phyloP scores from a whole-genome alignment of 2,329 filamentous ascomycete species.

The Xylariaceae sp. region DNA sequence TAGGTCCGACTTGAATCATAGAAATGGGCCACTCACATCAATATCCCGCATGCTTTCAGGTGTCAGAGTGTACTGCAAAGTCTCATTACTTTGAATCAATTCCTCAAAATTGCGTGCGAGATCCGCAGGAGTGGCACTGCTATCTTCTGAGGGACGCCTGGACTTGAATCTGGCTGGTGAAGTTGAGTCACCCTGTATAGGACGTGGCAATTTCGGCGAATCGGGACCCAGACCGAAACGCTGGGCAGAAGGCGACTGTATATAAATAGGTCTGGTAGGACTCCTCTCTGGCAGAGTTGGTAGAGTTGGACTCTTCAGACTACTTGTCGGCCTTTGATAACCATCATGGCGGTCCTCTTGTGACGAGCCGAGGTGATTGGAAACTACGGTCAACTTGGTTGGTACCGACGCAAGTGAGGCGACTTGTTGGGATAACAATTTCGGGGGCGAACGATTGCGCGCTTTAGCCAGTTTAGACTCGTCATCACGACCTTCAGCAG shows the following conservation, averaged over 20 bases:
- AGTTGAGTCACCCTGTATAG: slow-evolving; percentile 46
- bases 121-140: slow-evolving; percentile 46
- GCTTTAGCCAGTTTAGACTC: background rate
- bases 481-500: slow-evolving; percentile 17
- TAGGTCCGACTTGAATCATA: slow-evolving; percentile 18
- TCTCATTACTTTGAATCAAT: slow-evolving; percentile 75
- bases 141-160: slow-evolving; percentile 55
- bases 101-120: slow-evolving; percentile 69
- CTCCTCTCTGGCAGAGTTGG: slow-evolving; percentile 32
- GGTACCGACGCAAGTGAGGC: slow-evolving; percentile 17
- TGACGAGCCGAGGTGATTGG: slow-evolving; percentile 10
- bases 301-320: slow-evolving; percentile 26
- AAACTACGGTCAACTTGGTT: slow-evolving; percentile 24
- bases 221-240: slow-evolving; percentile 24
- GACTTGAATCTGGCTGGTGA: slow-evolving; percentile 47
- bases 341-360: slow-evolving; percentile 24
- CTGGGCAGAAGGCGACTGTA: slow-evolving; percentile 17
- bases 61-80: slow-evolving; percentile 76
- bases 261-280: slow-evolving; percentile 23
- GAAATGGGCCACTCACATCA: slow-evolving; percentile 49
- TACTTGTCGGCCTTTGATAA: slow-evolving; percentile 20
- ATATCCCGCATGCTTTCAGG: slow-evolving; percentile 73
- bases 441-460: slow-evolving; percentile 23
- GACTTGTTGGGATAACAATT: slow-evolving; percentile 6
- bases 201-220: slow-evolving; percentile 31